phyloP scores from a whole-genome alignment of 495 filamentous ascomycete species.

The Trichocladium antarcticum region DNA sequence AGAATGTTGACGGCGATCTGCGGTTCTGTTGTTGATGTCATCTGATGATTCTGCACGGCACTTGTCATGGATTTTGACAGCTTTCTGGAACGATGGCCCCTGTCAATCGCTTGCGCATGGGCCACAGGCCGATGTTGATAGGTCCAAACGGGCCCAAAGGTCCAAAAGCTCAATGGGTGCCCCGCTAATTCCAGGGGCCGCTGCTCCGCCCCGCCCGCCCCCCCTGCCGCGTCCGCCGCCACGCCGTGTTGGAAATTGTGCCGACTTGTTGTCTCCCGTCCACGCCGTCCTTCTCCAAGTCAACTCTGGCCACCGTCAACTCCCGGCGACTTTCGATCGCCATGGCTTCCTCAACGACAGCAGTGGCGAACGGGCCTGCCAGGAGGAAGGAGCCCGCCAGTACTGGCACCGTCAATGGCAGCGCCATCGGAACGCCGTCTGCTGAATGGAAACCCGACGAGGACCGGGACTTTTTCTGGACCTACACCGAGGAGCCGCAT shows the following conservation, averaged over 20 bases:
- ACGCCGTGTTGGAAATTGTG: not conserved
- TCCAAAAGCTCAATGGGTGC: not conserved
- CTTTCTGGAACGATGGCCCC: slow-evolving; percentile 15
- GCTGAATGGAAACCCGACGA: slow-evolving; percentile 18
- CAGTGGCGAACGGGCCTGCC: slow-evolving; percentile 7
- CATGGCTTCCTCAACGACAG: slow-evolving; percentile 17
- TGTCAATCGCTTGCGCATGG: not conserved
- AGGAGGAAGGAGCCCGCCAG: slow-evolving; percentile 8
- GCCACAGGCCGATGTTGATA: not conserved
- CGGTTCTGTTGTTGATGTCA: not conserved
- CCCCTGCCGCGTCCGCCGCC: not conserved
- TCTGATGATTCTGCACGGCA: slow-evolving; percentile 11
- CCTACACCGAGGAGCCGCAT: slow-evolving; percentile 97
- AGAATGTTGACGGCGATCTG: not conserved
- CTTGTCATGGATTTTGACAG: not conserved
- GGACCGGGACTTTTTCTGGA: slow-evolving; percentile 64
- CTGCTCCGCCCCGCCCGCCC: not conserved
- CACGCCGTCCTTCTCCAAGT: not conserved
- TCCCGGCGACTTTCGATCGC: not conserved
- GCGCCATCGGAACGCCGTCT: slow-evolving; percentile 3
- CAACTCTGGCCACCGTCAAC: not conserved
- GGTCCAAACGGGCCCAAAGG: not conserved
- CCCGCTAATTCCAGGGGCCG: slow-evolving; percentile 4
- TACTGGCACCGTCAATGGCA: slow-evolving; percentile 16
- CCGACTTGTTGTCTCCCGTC: no score